phyloP scores from a whole-genome alignment of 1,139 yeast genomes.

The Diutina rugosa region DNA sequence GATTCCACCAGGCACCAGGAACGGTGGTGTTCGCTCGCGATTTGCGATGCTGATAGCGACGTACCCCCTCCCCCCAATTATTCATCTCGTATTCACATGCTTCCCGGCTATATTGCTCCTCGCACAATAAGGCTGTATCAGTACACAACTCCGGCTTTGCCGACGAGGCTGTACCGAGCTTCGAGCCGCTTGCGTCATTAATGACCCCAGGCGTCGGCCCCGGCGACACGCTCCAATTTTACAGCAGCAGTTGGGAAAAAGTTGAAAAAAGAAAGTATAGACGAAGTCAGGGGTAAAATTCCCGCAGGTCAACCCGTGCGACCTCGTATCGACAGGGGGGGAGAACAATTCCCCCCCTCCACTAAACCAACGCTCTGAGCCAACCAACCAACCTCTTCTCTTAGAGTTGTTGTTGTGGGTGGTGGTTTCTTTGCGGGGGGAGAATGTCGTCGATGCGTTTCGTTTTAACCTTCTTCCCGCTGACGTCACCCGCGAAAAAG shows the following conservation, averaged over 20 bases:
- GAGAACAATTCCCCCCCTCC: background rate
- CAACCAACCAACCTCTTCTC: no score
- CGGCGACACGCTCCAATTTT: background rate
- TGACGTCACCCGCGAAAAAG: background rate
- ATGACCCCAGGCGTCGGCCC: background rate
- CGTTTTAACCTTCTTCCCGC: background rate
- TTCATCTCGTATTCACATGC: background rate
- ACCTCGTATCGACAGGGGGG: background rate
- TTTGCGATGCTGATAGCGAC: background rate
- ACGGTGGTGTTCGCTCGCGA: background rate
- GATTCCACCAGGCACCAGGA: background rate
- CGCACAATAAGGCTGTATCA: background rate
- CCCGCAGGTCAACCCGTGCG: background rate
- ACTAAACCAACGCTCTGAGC: no score
- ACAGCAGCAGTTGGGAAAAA: background rate
- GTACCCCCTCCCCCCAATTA: background rate
- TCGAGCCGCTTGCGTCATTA: background rate
- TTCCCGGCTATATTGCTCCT: background rate
- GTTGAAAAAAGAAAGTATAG: background rate
- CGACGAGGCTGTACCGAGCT: background rate
- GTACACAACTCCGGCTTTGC: background rate
- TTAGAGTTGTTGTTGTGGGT: no score
- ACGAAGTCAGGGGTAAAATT: background rate
- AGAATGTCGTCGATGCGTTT: background rate
- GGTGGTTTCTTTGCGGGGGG: no score